Evolutionary conservation across 78 protist species (phyloP), one percentile per base, ranked within the genome.

Genomic region (Capsaspora owczarzaki): DNA sequence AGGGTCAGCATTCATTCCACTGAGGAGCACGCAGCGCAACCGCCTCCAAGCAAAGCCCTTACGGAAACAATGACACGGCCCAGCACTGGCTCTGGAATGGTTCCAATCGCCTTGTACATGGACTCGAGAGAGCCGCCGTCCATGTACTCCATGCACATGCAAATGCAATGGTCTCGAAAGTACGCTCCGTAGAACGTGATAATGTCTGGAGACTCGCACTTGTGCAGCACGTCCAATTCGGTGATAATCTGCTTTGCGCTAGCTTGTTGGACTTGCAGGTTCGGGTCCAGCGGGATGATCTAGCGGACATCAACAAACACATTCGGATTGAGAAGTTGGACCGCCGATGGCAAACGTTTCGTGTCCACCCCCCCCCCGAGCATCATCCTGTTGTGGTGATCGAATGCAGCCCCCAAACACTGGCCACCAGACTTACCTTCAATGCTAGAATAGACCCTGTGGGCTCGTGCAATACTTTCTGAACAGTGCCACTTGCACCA

Each of bases 91-190:
- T 84, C 86, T 5, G 77, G 74, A 0, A 80, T 47, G 40, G 31
- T 49, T 29, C 83, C 87, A 1, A 8, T 70, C 29, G 27, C 31
- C 42, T 49, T 12, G 46, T 42, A 2, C 8, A 81, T 44, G 16
- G 49, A 75, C 25, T 37, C 84, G 19, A 92, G 83, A 6, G 90
- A 84, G 12, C 95, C 95, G 37, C 41, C 84, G 63, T 87, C 71
- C 88, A 84, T 81, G 74, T 78, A 86, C 47, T 92, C 96, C 83
- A 89, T 74, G 60, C 44, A 47, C 29, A 93, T 33, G 44, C 35
- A 8, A 42, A 91, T 2, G 37, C 41, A 12, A 14, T 79, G 83
- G 25, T 66, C 81, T 8, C 10, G 38, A 44, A 37, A 85, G 61
- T 78, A 85, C 37, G 86, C 76, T 27, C 88, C 87, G 72, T 38